Evolutionary conservation across 1,284 basidiomycete genomes (phyloP).

Genomic region (Taiwanofungus camphoratus): DNA sequence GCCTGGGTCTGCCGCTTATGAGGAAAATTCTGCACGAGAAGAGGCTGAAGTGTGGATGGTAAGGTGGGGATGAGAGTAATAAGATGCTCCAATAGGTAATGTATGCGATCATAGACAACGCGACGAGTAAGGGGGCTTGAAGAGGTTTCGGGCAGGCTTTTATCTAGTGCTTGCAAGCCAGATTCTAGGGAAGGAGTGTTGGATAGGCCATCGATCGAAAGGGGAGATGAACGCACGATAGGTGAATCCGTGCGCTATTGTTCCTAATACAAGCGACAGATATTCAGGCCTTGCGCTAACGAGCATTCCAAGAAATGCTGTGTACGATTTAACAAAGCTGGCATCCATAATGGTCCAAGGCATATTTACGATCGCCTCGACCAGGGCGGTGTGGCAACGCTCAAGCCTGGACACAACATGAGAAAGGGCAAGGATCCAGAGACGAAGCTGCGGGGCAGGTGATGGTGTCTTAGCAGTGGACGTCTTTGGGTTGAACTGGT

Average conservation of each 20-base stretch:
- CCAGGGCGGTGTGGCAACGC: constrained; percentile 74
- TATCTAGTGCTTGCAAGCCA: constrained; percentile 54
- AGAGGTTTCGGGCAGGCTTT: constrained; percentile 55
- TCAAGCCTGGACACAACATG: constrained; percentile 81
- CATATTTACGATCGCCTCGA: constrained; percentile 83
- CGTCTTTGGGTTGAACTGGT: constrained; percentile 60
- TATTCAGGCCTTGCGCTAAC: constrained; percentile 94
- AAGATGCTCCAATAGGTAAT: constrained; percentile 80
- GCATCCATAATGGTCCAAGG: constrained; percentile 91
- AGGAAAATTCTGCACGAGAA: constrained; percentile 84
- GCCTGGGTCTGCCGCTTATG: constrained; percentile 86
- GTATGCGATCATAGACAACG: constrained; percentile 82
- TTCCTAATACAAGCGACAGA: constrained; percentile 76
- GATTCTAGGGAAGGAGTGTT: constrained; percentile 45
- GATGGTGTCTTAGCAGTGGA: constrained; percentile 28
- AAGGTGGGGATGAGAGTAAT: constrained; percentile 88
- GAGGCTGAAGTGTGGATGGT: constrained; percentile 78
- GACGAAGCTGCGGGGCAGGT: constrained; percentile 55
- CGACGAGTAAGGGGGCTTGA: constrained; percentile 71
- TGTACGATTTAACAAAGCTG: constrained; percentile 79
- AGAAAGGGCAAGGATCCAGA: constrained; percentile 71
- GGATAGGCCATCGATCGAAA: not conserved
- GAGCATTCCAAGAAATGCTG: constrained; percentile 86
- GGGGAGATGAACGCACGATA: constrained; percentile 61
- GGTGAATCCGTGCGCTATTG: constrained; percentile 80